Base-by-base conservation (phyloP, 1,284 basidiomycete species). In the Pisolithus thermaeus region DNA sequence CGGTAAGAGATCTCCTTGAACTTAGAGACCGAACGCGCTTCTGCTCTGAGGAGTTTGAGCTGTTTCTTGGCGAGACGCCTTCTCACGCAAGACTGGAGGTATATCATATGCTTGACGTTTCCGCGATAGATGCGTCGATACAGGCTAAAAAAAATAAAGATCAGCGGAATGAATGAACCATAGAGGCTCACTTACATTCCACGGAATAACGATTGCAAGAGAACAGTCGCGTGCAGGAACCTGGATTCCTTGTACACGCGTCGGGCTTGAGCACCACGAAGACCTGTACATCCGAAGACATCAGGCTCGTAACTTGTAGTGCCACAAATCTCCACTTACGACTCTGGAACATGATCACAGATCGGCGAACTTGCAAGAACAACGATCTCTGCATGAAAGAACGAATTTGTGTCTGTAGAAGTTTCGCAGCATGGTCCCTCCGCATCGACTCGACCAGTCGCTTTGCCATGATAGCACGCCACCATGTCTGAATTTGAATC, bases 1-100 rank as follows among this genome's bases (percentile, higher is more conserved):
- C 84, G 86, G 69, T 98, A 99, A 0, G 97, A 98, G 58, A 97
- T 97, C 73, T 99, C 97, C 73, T 99, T 97, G 81, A 97, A 97
- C 69, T 97, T 97, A 59, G 90, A 90, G 30, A 96, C 96, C 1
- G 96, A 98, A 50, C 94, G 92, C 23, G 97, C 97, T 70, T 99
- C 97, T 25, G 86, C 81, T 63, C 83, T 87, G 56, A 98, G 82
- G 6, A 75, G 77, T 59, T 87, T 87, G 52, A 99, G 82, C 66
- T 97, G 86, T 59, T 86, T 88, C 56, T 87, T 83, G 28, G 97
- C 97, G 46, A 91, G 73, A 41, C 92, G 85, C 28, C 96, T 90
- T 49, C 97, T 90, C 54, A 96, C 77, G 64, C 92, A 95, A 20
- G 92, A 95, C 68, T 99, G 97, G 30, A 99, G 71, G 62, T 89